These are phyloP conservation scores for Rhinocladiella similis DNA, from an alignment of 2,329 filamentous ascomycete species.

Conservation along the genomic window DNA sequence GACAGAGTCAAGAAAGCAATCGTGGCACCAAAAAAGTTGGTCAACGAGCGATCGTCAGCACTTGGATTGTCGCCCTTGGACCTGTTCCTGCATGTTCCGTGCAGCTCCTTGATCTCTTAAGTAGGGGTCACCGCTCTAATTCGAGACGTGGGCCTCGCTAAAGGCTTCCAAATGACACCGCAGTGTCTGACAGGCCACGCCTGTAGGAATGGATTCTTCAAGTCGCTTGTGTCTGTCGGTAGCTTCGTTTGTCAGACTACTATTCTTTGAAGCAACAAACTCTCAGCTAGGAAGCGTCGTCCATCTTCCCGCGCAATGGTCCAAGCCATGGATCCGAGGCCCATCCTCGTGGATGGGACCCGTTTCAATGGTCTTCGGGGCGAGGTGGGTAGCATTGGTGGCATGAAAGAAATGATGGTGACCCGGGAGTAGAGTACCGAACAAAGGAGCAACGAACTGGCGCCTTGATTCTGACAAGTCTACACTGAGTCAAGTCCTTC, in stretches of 20 bases:
- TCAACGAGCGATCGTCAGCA: constrained; percentile 22
- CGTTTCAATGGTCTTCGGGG: constrained; percentile 7
- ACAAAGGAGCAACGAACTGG: constrained; percentile 3
- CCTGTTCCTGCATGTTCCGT: constrained; percentile 24
- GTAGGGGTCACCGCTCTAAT: constrained; percentile 3
- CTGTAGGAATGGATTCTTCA: not conserved
- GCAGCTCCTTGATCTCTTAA: constrained; percentile 21
- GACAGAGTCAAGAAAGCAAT: constrained; percentile 10
- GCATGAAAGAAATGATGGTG: not conserved
- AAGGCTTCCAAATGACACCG: not conserved
- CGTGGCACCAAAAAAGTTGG: constrained; percentile 16
- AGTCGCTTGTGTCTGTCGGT: not conserved
- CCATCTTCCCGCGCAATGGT: constrained; percentile 15
- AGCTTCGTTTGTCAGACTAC: not conserved
- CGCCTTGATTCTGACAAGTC: constrained; percentile 14
- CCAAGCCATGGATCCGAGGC: constrained; percentile 12
- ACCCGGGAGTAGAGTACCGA: constrained; percentile 7
- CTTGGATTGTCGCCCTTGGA: constrained; percentile 16
- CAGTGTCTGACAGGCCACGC: not conserved
- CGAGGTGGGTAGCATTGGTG: constrained; percentile 5
- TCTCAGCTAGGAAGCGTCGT: constrained; percentile 17
- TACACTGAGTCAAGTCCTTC: constrained; percentile 9
- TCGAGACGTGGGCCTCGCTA: constrained; percentile 17
- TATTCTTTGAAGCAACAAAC: not conserved
- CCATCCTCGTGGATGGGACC: constrained; percentile 19